phyloP scores from a whole-genome alignment of 345 rosid genomes.

The Mallotus nudiflorus region DNA sequence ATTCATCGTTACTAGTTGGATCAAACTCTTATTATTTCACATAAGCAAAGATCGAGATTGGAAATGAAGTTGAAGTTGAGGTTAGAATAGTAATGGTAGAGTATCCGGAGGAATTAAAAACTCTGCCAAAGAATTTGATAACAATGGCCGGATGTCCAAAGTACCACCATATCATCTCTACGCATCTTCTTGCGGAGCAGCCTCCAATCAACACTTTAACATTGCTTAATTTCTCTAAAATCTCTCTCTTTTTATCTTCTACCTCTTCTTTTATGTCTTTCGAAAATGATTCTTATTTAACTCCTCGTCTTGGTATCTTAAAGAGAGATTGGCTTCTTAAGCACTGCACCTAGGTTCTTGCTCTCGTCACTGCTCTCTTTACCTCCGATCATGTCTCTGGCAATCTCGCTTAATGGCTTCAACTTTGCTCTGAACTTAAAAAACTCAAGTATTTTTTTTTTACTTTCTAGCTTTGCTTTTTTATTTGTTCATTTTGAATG shows the following conservation, averaged over 20 bases:
- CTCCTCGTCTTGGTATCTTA: constrained; percentile 41
- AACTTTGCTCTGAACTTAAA: constrained; percentile 88
- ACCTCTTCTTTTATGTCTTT: too few species aligned
- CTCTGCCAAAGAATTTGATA: constrained; percentile 76
- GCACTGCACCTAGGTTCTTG: constrained; percentile 82
- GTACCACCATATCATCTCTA: constrained; percentile 55
- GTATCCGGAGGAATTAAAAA: constrained; percentile 88
- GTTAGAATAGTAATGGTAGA: too few species aligned
- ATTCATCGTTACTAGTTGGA: too few species aligned
- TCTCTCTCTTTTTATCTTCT: constrained; percentile 45
- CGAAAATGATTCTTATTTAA: constrained; percentile 20
- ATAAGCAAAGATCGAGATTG: too few species aligned
- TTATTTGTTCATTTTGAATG: background rate
- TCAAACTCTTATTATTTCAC: too few species aligned
- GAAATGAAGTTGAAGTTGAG: too few species aligned
- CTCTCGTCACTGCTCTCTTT: constrained; percentile 70
- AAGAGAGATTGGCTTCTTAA: constrained; percentile 84
- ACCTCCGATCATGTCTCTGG: constrained; percentile 65
- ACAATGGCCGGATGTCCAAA: constrained; percentile 73
- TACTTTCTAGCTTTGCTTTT: background rate
- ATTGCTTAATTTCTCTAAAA: constrained; percentile 70
- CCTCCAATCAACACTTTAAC: constrained; percentile 90
- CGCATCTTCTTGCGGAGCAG: constrained; percentile 71
- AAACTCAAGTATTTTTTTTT: constrained; percentile 49
- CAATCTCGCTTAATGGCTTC: constrained; percentile 90